A percentile compares a stretch with the other conserved stretches of the same genome.
These are phyloP conservation scores for Prunus davidiana DNA, from an alignment of 306 rosid species.

Conservation along the genomic window DNA sequence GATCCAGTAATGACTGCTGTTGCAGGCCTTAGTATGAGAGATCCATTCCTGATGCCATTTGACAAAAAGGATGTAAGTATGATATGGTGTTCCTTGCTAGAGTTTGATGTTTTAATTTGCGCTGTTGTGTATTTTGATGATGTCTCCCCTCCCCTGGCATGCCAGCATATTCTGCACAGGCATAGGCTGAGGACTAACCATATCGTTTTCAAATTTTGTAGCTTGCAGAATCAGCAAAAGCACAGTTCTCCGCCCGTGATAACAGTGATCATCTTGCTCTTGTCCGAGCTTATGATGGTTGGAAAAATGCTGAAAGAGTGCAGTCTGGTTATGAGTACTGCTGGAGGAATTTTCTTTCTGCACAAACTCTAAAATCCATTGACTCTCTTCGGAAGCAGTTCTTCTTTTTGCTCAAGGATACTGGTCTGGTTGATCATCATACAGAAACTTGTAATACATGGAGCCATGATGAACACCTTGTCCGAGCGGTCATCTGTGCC, in stretches of 20 bases:
- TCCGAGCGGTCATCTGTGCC: constrained; percentile 72
- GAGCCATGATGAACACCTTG: constrained; percentile 69
- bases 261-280: constrained; percentile 92
- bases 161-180: background rate
- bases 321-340: constrained; percentile 79
- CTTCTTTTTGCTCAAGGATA: constrained; percentile 65
- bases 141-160: background rate
- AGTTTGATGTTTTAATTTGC: background rate
- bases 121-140: background rate
- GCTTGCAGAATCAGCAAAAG: constrained; percentile 49
- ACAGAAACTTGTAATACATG: constrained; percentile 46
- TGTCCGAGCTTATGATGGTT: constrained; percentile 78
- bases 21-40: constrained; percentile 93
- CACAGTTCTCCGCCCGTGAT: constrained; percentile 46
- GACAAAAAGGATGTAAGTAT: constrained; percentile 91
- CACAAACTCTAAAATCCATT: constrained; percentile 77
- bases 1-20: constrained; percentile 90
- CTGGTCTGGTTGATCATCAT: constrained; percentile 58
- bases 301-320: constrained; percentile 76
- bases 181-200: constrained; percentile 3
- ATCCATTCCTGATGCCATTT: constrained; percentile 82
- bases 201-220: constrained; percentile 28
- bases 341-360: constrained; percentile 89
- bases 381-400: constrained; percentile 88
- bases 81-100: background rate